Evolutionary conservation across 345 rosid genomes (phyloP).

Genomic region (Nasturtium officinale): DNA sequence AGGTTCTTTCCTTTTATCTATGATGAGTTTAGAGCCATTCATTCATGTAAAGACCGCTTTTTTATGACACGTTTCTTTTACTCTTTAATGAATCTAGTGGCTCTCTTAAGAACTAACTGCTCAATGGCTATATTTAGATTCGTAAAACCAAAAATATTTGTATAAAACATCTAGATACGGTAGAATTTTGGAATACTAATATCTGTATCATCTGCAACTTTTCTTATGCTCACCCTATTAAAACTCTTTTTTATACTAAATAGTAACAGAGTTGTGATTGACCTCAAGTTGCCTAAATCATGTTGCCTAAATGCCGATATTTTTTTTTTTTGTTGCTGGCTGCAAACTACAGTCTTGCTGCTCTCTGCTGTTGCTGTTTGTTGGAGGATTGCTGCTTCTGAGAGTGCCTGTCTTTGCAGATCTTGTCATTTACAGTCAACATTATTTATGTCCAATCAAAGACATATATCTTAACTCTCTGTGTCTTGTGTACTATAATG

Average conservation of each 20-base stretch:
- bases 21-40: slow-evolving; percentile 12
- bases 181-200: neutral
- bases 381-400: slow-evolving; percentile 58
- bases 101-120: slow-evolving; percentile 3
- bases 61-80: no score
- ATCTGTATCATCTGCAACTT: neutral
- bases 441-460: neutral
- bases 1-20: slow-evolving; percentile 10
- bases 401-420: slow-evolving; percentile 12
- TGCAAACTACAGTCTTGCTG: slow-evolving; percentile 52
- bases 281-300: slow-evolving; percentile 4
- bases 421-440: slow-evolving; percentile 14
- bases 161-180: neutral
- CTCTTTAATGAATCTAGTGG: neutral
- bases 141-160: neutral
- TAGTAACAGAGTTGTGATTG: slow-evolving; percentile 1
- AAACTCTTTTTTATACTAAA: neutral
- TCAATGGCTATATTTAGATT: neutral
- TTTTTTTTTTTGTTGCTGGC: neutral
- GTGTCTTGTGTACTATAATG: slow-evolving; percentile 23
- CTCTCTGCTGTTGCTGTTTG: slow-evolving; percentile 53
- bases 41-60: neutral
- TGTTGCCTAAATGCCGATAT: no score
- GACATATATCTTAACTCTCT: slow-evolving; percentile 14
- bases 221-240: slow-evolving; percentile 3